phyloP scores from a whole-genome alignment of 768 basidiomycete species.

The Russula sp. region DNA sequence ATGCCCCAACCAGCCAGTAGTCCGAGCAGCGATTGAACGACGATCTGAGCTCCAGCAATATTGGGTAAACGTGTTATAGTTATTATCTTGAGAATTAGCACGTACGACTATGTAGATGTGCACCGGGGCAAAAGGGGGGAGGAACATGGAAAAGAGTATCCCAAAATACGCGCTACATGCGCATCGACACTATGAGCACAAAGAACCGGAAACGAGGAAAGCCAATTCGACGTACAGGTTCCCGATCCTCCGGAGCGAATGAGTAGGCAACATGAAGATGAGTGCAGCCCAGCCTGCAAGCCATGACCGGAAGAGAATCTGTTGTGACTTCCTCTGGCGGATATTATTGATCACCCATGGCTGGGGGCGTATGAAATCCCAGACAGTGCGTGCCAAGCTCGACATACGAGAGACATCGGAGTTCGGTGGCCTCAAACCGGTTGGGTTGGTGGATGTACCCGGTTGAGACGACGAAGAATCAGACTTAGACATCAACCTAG shows the following conservation, averaged over 20 bases:
- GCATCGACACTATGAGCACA: not conserved
- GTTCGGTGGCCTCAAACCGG: not conserved
- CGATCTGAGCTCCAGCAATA: not conserved
- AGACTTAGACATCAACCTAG: conserved; percentile 10
- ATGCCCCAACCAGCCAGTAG: conserved; percentile 49
- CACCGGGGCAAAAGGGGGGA: conserved; percentile 18
- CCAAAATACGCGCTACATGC: conserved; percentile 13
- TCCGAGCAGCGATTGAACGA: conserved; percentile 31
- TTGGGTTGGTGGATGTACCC: not conserved
- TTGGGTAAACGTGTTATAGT: conserved; percentile 33
- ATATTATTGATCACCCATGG: conserved; percentile 37
- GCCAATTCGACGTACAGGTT: conserved; percentile 34
- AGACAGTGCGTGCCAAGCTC: not conserved
- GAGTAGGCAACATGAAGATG: conserved; percentile 36
- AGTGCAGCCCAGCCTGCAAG: conserved; percentile 35
- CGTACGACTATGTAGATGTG: conserved; percentile 8
- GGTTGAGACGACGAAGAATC: conserved; percentile 4
- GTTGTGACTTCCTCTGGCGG: conserved; percentile 33
- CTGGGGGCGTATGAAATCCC: conserved; percentile 16
- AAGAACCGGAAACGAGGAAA: not conserved
- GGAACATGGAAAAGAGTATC: conserved; percentile 4
- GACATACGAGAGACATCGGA: not conserved
- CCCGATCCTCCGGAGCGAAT: conserved; percentile 34
- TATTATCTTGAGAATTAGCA: conserved; percentile 22
- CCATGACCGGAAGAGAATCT: conserved; percentile 38